Percentiles rank a stretch among this genome's conserved stretches.
These are phyloP conservation scores for Lentinula lateritia DNA, from an alignment of 768 basidiomycete species.

Conservation along the genomic window DNA sequence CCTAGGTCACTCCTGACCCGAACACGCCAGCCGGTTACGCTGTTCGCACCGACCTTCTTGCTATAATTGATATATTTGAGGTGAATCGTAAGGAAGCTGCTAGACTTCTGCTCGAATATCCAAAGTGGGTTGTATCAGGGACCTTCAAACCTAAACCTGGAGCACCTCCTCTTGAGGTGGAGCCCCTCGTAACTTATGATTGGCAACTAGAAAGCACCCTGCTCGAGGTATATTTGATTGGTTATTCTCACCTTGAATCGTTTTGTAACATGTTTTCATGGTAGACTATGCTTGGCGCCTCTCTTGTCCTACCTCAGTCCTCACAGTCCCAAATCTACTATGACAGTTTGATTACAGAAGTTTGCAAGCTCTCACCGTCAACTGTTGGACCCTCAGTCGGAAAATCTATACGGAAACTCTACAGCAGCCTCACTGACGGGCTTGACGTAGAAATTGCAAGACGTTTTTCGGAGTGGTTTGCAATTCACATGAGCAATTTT, in stretches of 20 bases:
- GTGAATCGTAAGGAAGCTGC: conserved; percentile 96
- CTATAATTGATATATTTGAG: conserved; percentile 86
- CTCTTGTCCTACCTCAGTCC: conserved; percentile 75
- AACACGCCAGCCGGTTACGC: conserved; percentile 73
- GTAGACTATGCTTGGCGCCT: conserved; percentile 67
- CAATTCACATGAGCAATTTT: conserved; percentile 96
- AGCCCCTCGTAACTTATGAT: conserved; percentile 57
- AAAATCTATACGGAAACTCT: conserved; percentile 88
- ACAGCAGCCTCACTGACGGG: conserved; percentile 71
- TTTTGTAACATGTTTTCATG: background rate
- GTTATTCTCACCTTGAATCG: background rate
- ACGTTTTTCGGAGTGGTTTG: conserved; percentile 92
- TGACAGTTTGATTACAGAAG: conserved; percentile 81
- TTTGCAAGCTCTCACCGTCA: conserved; percentile 89
- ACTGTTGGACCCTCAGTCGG: conserved; percentile 96
- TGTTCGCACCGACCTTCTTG: conserved; percentile 66
- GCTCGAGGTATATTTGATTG: conserved; percentile 57
- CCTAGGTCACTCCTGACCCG: conserved; percentile 72
- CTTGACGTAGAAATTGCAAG: conserved; percentile 81
- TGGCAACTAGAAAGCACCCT: conserved; percentile 89
- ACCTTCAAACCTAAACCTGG: conserved; percentile 81
- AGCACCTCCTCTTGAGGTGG: conserved; percentile 37
- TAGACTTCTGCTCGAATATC: conserved; percentile 76
- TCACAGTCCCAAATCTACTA: conserved; percentile 81
- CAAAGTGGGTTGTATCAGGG: conserved; percentile 75